phyloP scores from a whole-genome alignment of 495 filamentous ascomycete genomes.

The Aspergillus cristatus region DNA sequence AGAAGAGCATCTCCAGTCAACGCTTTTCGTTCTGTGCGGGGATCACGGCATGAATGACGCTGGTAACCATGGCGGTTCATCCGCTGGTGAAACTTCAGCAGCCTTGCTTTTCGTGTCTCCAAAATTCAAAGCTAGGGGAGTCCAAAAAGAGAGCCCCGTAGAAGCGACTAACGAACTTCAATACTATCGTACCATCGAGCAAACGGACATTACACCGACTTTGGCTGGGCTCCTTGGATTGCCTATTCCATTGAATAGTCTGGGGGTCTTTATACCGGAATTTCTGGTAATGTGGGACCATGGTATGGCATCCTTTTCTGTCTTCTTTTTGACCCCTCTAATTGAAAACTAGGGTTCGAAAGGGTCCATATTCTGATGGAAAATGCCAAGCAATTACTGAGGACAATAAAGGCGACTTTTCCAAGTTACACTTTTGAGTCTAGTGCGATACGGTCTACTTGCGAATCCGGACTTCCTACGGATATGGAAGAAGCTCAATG shows the following conservation, averaged over 20 bases:
- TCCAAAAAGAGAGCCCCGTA: conserved; percentile 28
- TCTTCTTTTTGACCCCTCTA: not conserved
- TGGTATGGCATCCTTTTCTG: conserved; percentile 24
- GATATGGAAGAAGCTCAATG: conserved; percentile 56
- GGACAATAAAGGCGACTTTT: conserved; percentile 62
- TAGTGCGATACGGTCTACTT: conserved; percentile 24
- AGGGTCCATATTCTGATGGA: conserved; percentile 55
- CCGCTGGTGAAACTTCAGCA: conserved; percentile 84
- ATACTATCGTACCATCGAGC: conserved; percentile 77
- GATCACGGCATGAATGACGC: conserved; percentile 99
- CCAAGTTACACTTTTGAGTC: conserved; percentile 44
- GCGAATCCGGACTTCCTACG: conserved; percentile 27
- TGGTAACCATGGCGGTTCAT: conserved; percentile 92
- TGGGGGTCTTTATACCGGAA: conserved; percentile 77
- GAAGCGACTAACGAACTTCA: conserved; percentile 48
- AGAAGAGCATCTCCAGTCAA: conserved; percentile 59
- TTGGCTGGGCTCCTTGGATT: conserved; percentile 81
- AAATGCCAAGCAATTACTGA: conserved; percentile 72
- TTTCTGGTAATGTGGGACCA: conserved; percentile 66
- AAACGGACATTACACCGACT: conserved; percentile 87
- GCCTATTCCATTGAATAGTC: conserved; percentile 83
- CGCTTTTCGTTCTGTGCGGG: conserved; percentile 78
- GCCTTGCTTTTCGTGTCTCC: conserved; percentile 90
- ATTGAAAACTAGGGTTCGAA: conserved; percentile 27
- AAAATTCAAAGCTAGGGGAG: conserved; percentile 53